Conservation (phyloP, 2,329 filamentous ascomycete species). For the Cladosporium colombiae region DNA sequence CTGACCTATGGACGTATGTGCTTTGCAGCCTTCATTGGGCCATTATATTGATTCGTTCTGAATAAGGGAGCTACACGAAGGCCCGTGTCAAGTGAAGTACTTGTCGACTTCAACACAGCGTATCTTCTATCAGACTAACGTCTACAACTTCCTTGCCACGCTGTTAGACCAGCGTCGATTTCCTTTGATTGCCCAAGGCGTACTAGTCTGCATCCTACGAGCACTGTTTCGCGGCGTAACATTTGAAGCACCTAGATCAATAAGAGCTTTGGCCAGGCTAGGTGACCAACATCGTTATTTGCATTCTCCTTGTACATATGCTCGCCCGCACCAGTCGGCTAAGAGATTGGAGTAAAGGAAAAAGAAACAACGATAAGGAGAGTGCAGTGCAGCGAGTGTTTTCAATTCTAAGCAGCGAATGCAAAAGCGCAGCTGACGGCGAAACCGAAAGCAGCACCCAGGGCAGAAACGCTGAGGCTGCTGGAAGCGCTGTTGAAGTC, state of each 20-base stretch:
- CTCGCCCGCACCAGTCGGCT: not conserved
- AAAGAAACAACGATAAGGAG: not conserved
- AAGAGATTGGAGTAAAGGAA: not conserved
- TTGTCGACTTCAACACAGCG: no score
- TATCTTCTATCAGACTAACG: no score
- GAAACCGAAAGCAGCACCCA: not conserved
- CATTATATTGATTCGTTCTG: not conserved
- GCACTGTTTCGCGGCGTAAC: not conserved
- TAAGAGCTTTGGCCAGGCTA: not conserved
- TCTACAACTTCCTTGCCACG: no score
- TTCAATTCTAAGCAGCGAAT: not conserved
- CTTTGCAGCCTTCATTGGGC: no score
- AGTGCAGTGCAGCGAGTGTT: not conserved
- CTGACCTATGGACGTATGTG: no score
- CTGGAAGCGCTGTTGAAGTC: not conserved
- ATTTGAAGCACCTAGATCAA: not conserved
- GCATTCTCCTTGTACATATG: slow-evolving; percentile 7
- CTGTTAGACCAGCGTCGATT: not conserved
- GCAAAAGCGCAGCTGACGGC: slow-evolving; percentile 1
- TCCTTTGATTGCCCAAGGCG: not conserved
- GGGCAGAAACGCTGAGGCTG: not conserved
- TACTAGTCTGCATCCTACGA: not conserved
- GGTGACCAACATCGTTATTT: not conserved
- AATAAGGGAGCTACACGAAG: no score
- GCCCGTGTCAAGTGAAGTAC: no score